phyloP scores from a whole-genome alignment of 192 early-diverging fungal genomes.

The Mortierella claussenii region DNA sequence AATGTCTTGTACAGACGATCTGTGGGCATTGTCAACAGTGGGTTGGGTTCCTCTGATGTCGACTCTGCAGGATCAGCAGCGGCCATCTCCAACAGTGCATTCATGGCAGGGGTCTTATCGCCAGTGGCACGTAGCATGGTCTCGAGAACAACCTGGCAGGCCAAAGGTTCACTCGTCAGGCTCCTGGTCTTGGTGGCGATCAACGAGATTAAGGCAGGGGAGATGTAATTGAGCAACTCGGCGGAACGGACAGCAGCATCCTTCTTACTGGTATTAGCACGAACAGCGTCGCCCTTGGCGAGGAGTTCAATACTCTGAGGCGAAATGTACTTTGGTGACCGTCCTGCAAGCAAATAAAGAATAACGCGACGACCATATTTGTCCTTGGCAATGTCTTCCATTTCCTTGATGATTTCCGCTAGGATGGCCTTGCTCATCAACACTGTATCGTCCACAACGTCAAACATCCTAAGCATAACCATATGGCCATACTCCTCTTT shows the following conservation, averaged over 20 bases:
- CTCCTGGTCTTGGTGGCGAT: slow-evolving; percentile 60
- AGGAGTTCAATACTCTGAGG: slow-evolving; percentile 76
- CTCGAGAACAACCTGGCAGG: slow-evolving; percentile 77
- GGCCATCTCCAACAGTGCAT: slow-evolving; percentile 55
- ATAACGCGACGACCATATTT: slow-evolving; percentile 83
- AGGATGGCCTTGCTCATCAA: slow-evolving; percentile 82
- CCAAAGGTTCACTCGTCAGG: slow-evolving; percentile 72
- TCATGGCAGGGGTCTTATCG: slow-evolving; percentile 55
- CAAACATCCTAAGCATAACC: slow-evolving; percentile 84
- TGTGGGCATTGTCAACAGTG: slow-evolving; percentile 57
- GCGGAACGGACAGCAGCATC: slow-evolving; percentile 70
- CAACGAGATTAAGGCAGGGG: slow-evolving; percentile 69
- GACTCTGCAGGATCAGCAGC: slow-evolving; percentile 51
- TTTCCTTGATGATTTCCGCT: slow-evolving; percentile 61
- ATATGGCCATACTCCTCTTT: slow-evolving; percentile 91
- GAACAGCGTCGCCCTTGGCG: slow-evolving; percentile 72
- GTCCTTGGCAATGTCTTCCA: slow-evolving; percentile 72
- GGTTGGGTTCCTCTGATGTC: slow-evolving; percentile 38
- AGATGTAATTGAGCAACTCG: slow-evolving; percentile 76
- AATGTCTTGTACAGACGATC: slow-evolving; percentile 64
- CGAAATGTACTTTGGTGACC: slow-evolving; percentile 78
- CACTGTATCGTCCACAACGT: slow-evolving; percentile 94
- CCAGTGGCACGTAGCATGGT: slow-evolving; percentile 71
- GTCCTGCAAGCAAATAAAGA: slow-evolving; percentile 84
- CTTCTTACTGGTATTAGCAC: slow-evolving; percentile 88